Evolutionary conservation across 179 eudicot species (phyloP), one percentile per base, ranked within the genome.

Genomic region (Heliamphora pulchella): DNA sequence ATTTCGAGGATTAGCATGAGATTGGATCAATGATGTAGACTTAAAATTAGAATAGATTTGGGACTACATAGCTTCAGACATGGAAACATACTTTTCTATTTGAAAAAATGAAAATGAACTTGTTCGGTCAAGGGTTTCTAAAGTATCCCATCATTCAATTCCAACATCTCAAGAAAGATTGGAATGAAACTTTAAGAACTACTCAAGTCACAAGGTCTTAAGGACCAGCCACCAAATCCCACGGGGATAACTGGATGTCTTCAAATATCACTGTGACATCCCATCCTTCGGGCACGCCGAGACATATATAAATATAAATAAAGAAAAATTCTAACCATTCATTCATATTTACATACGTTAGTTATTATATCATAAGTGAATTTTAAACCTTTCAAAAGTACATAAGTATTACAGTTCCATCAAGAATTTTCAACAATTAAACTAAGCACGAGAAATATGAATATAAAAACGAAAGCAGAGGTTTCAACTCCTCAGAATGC

Each of bases 41-140:
- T 31, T 14, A 43, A n/a, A 57, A 39, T 41, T 51, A 8, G 3
- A 2, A 75, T 41, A 15, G 11, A 18, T 13, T 8, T 5, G 43
- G 71, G 10, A 54, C 41, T 31, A 11, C 14, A 65, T 5, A 64
- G 57, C 46, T 43, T n/a, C 65, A 46, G 61, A 22, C 5, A 10
- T 10, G 48, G 75, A 11, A 55, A 54, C 82, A 71, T 80, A 64
- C 41, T 57, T 46, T 14, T 69, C 64, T 50, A 68, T 18, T 62
- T 46, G 0, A 8, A 58, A 44, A 14, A 63, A n/a, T 39, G 8
- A n/a, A 74, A 70, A n/a, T n/a, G n/a, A n/a, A n/a, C n/a, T n/a
- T 31, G 13, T 18, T 31, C 43, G 50, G 18, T 59, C 31, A 47
- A 39, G 15, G 10, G 68, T 20, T 47, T 39, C 67, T 77, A 46